phyloP scores from a whole-genome alignment of 768 basidiomycete species.

The Psilocybe sp. region DNA sequence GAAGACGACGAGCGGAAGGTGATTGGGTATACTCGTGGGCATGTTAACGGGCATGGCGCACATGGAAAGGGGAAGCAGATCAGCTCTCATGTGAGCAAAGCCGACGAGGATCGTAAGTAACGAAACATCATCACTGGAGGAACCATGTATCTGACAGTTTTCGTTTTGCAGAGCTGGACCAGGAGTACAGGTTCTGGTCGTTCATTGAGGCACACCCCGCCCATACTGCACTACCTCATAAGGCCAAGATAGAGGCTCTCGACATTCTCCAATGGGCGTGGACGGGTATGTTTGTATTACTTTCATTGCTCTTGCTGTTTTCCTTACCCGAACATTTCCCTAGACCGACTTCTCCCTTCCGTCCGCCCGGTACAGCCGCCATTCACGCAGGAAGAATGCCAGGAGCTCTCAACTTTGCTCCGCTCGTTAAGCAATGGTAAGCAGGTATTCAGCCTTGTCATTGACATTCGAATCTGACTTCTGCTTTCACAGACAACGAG shows the following conservation, averaged over 20 bases:
- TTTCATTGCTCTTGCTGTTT: neutral
- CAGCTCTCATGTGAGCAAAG: conserved; percentile 14
- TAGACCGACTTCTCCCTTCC: conserved; percentile 69
- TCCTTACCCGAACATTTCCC: neutral
- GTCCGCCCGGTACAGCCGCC: conserved; percentile 57
- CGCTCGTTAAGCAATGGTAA: conserved; percentile 23
- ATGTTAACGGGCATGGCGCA: conserved; percentile 11
- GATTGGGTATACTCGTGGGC: conserved; percentile 31
- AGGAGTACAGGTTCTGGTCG: conserved; percentile 80
- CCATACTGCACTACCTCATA: conserved; percentile 54
- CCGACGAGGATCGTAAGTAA: conserved; percentile 44
- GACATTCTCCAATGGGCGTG: conserved; percentile 80
- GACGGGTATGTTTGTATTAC: conserved; percentile 45
- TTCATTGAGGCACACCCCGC: conserved; percentile 80
- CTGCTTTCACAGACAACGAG: conserved; percentile 20
- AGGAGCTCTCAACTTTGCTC: conserved; percentile 65
- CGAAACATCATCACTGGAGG: neutral
- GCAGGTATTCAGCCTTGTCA: neutral
- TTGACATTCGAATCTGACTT: neutral
- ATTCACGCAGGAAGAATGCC: conserved; percentile 75
- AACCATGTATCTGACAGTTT: neutral
- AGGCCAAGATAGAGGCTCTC: conserved; percentile 64
- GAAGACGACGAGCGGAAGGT: conserved; percentile 6
- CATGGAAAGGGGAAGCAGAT: conserved; percentile 21
- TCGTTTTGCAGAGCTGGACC: conserved; percentile 55